Conservation (phyloP, 2,329 filamentous ascomycete genomes). For the Aspergillus oerlinghausenensis region DNA sequence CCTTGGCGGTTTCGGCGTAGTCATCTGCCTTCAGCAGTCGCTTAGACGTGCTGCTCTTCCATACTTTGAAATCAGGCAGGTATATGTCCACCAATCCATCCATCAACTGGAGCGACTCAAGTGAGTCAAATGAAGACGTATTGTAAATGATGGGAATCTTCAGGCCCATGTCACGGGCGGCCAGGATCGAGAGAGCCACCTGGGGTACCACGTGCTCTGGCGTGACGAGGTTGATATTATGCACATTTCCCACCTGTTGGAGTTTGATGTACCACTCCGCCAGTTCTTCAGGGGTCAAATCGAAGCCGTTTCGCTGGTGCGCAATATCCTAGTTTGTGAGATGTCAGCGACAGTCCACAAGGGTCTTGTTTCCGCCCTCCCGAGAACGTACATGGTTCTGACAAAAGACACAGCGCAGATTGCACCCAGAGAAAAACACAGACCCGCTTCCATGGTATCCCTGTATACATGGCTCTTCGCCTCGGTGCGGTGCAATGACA, state of each 20-base stretch:
- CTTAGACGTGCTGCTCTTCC: constrained; percentile 61
- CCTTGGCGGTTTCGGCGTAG: constrained; percentile 66
- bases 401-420: constrained; percentile 67
- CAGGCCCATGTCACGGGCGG: constrained; percentile 66
- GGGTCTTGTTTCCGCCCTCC: background rate
- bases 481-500: constrained; percentile 80
- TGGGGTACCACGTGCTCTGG: constrained; percentile 85
- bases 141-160: constrained; percentile 77
- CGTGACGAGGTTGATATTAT: constrained; percentile 86
- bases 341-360: background rate
- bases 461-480: constrained; percentile 78
- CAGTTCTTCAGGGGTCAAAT: constrained; percentile 72
- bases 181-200: constrained; percentile 70
- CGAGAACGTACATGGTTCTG: constrained; percentile 58
- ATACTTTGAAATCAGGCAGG: constrained; percentile 84
- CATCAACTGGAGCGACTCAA: constrained; percentile 66
- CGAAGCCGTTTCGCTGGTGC: constrained; percentile 74
- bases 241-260: constrained; percentile 72
- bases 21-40: constrained; percentile 73
- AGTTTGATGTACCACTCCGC: constrained; percentile 80
- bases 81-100: constrained; percentile 82
- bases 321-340: constrained; percentile 57
- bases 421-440: constrained; percentile 77
- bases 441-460: constrained; percentile 74
- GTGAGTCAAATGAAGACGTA: constrained; percentile 74